Base-by-base conservation (phyloP, 768 basidiomycete species). In the Boletus sp. region DNA sequence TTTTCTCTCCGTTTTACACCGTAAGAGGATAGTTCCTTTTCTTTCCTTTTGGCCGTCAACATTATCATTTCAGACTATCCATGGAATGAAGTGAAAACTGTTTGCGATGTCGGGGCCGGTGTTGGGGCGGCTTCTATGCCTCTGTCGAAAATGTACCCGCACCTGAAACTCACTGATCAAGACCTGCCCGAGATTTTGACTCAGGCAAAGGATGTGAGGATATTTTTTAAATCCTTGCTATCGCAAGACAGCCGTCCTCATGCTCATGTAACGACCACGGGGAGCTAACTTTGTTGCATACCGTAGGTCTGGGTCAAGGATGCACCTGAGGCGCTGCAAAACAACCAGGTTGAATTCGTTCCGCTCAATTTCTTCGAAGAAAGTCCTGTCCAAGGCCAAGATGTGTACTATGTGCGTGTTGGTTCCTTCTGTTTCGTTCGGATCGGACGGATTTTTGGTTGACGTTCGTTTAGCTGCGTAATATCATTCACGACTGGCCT, bases 401-500 rank as follows among this genome's bases (percentile, higher is more conserved):
- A 69, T 30, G 68, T 56, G 14, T 70, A 70, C 29, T 67, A 69
- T 47, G 67, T 69, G 35, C 48, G 64, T 57, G 4, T 24, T 3
- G 24, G 3, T 28, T 55, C 17, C 37, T 37, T 44, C 32, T n/a
- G 10, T 35, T 50, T 28, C 29, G 28, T 12, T 41, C 9, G 24
- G 24, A 24, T 24, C 12, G 9, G 32, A 8, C 6, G 28, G 28
- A 36, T 36, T 24, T 24, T 24, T 3, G 24, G 24, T 24, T 24
- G 24, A 24, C 24, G 24, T 24, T 24, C 24, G 24, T 24, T 42
- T 33, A 66, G 67, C 60, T 69, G 41, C 69, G 67, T 24, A 63
- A 66, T 44, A 67, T 70, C 20, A 61, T 70, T 20, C 75, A 75
- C 42, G 66, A 77, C 57, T 77, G 74, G 76, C 69, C 73, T 10